Conservation (phyloP, 345 rosid species). For the Cardiospermum halicacabum region DNA sequence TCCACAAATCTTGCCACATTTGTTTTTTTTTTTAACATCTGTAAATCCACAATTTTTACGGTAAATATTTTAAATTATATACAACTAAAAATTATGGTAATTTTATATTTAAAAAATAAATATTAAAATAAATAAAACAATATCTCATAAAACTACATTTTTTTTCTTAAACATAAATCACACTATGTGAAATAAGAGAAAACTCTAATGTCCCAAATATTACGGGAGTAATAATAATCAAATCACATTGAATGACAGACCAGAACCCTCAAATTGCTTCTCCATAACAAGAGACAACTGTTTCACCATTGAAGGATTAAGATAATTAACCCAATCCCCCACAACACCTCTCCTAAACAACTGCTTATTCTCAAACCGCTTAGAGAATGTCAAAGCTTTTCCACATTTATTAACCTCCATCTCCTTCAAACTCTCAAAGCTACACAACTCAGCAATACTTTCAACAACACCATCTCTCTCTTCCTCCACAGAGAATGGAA, state of each 20-base stretch:
- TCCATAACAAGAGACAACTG: slow-evolving; percentile 31
- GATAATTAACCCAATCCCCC: slow-evolving; percentile 44
- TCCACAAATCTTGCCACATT: too few species aligned
- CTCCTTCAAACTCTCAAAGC: slow-evolving; percentile 39
- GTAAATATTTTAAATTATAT: too few species aligned
- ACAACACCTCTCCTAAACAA: slow-evolving; percentile 48
- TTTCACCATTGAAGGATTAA: slow-evolving; percentile 36
- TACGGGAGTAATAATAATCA: too few species aligned
- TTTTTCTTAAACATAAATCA: too few species aligned
- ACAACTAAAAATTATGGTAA: too few species aligned
- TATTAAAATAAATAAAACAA: too few species aligned
- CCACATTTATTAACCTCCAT: slow-evolving; percentile 40
- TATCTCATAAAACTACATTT: too few species aligned
- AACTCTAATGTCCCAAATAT: too few species aligned
- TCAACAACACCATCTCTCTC: slow-evolving; percentile 26
- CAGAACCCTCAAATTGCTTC: slow-evolving; percentile 42
- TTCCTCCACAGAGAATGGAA: slow-evolving; percentile 43
- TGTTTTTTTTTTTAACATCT: too few species aligned
- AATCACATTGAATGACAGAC: slow-evolving; percentile 37
- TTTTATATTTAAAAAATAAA: too few species aligned
- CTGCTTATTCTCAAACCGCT: slow-evolving; percentile 34
- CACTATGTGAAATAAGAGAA: too few species aligned
- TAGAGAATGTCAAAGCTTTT: slow-evolving; percentile 25
- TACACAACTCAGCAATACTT: slow-evolving; percentile 39
- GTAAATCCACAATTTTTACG: too few species aligned